Evolutionary conservation across 805 yeast species (phyloP), one percentile per base, ranked within the genome.

Genomic region (Starmerella bombicola): DNA sequence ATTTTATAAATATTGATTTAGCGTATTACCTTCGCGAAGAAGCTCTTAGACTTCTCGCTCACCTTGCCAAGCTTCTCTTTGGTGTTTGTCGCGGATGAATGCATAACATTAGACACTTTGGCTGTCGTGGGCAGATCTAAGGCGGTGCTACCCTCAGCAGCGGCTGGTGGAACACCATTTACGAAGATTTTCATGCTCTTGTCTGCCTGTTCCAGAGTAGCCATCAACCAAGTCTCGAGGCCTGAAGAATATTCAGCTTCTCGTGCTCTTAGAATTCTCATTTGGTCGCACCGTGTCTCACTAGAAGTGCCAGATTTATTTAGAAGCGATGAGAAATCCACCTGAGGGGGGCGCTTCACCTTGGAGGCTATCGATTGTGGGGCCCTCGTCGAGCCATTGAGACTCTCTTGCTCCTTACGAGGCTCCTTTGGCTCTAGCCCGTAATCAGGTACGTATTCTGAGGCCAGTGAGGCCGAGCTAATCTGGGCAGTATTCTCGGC

Each of bases 191-290:
- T 25, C 26, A 48, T 35, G 32, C 20, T 25, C 16, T 38, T 32
- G 30, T 43, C 49, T 8, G 29, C 28, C 13, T 17, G 38, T 10
- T 18, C 20, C 25, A 42, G 44, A n/a, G 52, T 47, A 8, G 53
- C 40, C 18, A 35, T 26, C 35, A 52, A 54, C 65, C 65, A 61
- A 13, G 55, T 52, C 24, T 49, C 50, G 19, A 61, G 50, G 9
- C 63, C 63, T 1, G 65, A 49, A 1, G 53, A 45, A 43, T 57
- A 60, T 35, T 55, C 62, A 12, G 49, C 48, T 43, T 61, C 64
- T 6, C 55, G 48, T n/a, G 40, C 37, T 8, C 61, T 48, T 13
- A 61, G 52, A 9, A 41, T 46, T 17, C 55, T 44, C 33, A 61
- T 54, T 24, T 54, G 55, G 31, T 42, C 45, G 15, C 47, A 42